Evolutionary conservation across 2,329 filamentous ascomycete genomes (phyloP).

Genomic region (Fusarium citri): DNA sequence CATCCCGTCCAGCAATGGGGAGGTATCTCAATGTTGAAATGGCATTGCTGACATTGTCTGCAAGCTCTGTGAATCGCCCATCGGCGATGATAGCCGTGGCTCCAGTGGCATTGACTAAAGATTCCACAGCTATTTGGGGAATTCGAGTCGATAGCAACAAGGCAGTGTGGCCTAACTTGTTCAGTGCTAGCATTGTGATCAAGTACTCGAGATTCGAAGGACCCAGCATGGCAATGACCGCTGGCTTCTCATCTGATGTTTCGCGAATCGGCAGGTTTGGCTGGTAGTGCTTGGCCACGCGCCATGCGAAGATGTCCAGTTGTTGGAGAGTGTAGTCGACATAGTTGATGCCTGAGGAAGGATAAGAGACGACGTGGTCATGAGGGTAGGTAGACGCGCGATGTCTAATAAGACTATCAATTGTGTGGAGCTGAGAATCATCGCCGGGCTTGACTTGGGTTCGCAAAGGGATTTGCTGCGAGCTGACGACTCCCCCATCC

Average conservation of each 20-base stretch:
- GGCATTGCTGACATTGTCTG: constrained; percentile 19
- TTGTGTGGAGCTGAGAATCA: constrained; percentile 1
- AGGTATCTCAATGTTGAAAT: not conserved
- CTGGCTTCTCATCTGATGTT: constrained; percentile 5
- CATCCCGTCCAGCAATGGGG: not conserved
- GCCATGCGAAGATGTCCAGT: not conserved
- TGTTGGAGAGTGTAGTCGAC: not conserved
- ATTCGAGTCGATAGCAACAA: constrained; percentile 37
- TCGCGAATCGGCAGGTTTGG: not conserved
- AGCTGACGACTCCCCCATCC: not conserved
- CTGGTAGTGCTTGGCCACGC: not conserved
- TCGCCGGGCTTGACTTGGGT: not conserved
- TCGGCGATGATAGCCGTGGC: constrained; percentile 31
- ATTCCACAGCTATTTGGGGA: constrained; percentile 29
- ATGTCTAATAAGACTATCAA: not conserved
- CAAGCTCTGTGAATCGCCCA: constrained; percentile 15
- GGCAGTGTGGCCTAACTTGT: constrained; percentile 63
- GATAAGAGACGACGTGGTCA: constrained; percentile 1
- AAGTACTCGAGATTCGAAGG: constrained; percentile 66
- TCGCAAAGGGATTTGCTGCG: not conserved
- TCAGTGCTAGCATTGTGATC: constrained; percentile 63
- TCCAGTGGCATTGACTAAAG: constrained; percentile 27
- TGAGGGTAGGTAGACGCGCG: not conserved
- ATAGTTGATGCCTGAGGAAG: not conserved
- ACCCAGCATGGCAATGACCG: constrained; percentile 60